Base-by-base conservation (phyloP, 176 grass and related monocot species). In the Tillandsia fasciculata region DNA sequence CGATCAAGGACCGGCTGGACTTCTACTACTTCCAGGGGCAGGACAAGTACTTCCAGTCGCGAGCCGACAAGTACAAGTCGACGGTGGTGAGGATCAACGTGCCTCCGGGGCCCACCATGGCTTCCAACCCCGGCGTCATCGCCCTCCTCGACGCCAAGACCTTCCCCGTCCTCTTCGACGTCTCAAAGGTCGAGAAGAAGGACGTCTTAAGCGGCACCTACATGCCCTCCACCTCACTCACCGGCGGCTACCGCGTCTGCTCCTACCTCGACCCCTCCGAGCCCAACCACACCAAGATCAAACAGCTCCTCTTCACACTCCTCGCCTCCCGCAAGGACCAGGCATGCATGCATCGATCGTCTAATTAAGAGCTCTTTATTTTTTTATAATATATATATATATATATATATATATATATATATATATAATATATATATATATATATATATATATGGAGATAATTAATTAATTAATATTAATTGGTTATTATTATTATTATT, bases 221-320 rank as follows among this genome's bases (percentile, higher is more conserved):
- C 85, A 82, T 88, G 66, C 85, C 85, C 3, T 84, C 84, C 79
- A 73, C 82, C 78, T 69, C 69, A 12, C 76, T 92, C 72, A 87
- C 84, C 50, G 84, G 85, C 66, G 89, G 89, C 48, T 80, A 80
- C 89, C 89, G 85, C 49, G 79, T 87, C 51, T 79, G 76, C 73
- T 53, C 89, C 64, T 92, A 92, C 82, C 89, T 88, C 13, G 89
- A 92, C 76, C 84, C 89, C 1, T 83, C 83, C 8, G 89, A 92
- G 81, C 24, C 85, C 29, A 72, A 24, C 76, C 89, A 92, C 76
- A 3, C 65, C 76, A 82, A 78, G 78, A 58, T 92, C n/a, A 92
- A 92, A 82, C 76, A 82, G 66, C 24, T 92, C 42, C 76, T 87
- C 65, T 79, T 88, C 82, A 63, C 57, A 69, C 23, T 92, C 75